These are phyloP conservation scores for Falciphora oryzae DNA, from an alignment of 2,329 filamentous ascomycete genomes.

Conservation along the genomic window DNA sequence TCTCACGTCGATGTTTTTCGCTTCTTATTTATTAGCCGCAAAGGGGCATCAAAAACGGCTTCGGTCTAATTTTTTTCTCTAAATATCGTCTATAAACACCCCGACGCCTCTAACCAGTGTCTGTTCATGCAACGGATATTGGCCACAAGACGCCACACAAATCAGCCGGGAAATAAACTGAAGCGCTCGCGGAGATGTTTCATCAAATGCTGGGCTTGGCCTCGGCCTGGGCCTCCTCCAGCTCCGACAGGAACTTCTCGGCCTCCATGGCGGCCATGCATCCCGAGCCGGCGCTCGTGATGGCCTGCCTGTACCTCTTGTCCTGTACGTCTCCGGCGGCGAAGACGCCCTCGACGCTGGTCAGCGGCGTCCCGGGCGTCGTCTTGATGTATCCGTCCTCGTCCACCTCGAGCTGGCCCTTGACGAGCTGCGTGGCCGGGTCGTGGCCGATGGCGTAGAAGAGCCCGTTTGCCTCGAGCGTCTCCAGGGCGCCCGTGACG, in stretches of 20 bases:
- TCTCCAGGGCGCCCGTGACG: slow-evolving; percentile 68
- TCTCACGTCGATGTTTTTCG: too few relatives aligned
- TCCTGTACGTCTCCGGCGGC: slow-evolving; percentile 98
- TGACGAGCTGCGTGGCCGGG: slow-evolving; percentile 84
- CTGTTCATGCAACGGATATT: background rate
- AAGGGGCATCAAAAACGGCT: background rate
- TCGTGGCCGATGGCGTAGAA: slow-evolving; percentile 99
- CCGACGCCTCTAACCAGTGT: background rate
- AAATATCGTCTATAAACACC: background rate
- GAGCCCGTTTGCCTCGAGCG: slow-evolving; percentile 82
- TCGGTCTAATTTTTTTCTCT: background rate
- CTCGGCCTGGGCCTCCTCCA: slow-evolving; percentile 45
- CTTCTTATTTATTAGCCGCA: too few relatives aligned
- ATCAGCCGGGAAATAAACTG: background rate
- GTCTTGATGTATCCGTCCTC: slow-evolving; percentile 88
- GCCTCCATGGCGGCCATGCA: slow-evolving; percentile 95
- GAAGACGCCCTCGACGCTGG: slow-evolving; percentile 86
- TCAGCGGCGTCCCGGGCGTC: slow-evolving; percentile 79
- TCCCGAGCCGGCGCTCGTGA: slow-evolving; percentile 92
- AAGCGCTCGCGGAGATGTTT: too few relatives aligned
- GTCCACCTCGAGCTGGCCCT: slow-evolving; percentile 80
- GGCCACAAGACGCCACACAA: background rate
- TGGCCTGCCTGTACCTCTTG: slow-evolving; percentile 95
- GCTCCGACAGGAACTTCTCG: slow-evolving; percentile 84
- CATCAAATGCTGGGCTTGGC: background rate